Evolutionary conservation across 2,329 filamentous ascomycete species (phyloP).

Genomic region (Nemania sp.): DNA sequence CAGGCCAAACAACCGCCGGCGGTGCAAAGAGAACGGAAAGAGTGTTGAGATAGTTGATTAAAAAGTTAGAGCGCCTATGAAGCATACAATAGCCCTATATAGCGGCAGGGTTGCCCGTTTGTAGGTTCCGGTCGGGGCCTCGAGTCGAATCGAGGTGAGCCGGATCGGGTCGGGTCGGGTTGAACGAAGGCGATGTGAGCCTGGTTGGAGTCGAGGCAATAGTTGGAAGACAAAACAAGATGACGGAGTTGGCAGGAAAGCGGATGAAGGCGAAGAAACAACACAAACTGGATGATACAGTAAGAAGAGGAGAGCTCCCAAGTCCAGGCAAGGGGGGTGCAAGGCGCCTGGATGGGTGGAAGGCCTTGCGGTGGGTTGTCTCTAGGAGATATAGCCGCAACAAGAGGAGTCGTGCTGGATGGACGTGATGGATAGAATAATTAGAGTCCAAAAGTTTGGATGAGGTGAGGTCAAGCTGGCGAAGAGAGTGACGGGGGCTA

Average conservation of each 20-base stretch:
- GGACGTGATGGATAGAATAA: constrained; percentile 17
- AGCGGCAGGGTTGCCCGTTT: constrained; percentile 18
- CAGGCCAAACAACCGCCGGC: constrained; percentile 40
- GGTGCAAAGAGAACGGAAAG: constrained; percentile 32
- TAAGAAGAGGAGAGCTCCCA: constrained; percentile 17
- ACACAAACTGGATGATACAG: constrained; percentile 15
- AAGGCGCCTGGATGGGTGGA: constrained; percentile 4
- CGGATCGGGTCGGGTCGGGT: constrained; percentile 21
- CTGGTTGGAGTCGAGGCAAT: constrained; percentile 23
- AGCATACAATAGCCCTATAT: constrained; percentile 20
- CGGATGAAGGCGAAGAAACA: constrained; percentile 18
- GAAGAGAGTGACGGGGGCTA: constrained; percentile 24
- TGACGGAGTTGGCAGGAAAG: constrained; percentile 17
- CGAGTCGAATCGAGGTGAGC: constrained; percentile 15
- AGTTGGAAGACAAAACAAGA: constrained; percentile 23
- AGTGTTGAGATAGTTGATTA: constrained; percentile 31
- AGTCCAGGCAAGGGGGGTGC: constrained; percentile 10
- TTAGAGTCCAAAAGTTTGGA: constrained; percentile 29
- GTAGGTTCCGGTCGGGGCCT: constrained; percentile 10
- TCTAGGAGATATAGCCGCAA: constrained; percentile 25
- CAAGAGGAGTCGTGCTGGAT: constrained; percentile 18
- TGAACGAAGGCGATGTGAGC: constrained; percentile 11
- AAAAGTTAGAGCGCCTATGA: constrained; percentile 32
- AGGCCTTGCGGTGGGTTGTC: constrained; percentile 11
- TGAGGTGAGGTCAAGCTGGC: constrained; percentile 26